These are phyloP conservation scores for Exidia glandulosa DNA, from an alignment of 768 basidiomycete genomes.

Conservation along the genomic window DNA sequence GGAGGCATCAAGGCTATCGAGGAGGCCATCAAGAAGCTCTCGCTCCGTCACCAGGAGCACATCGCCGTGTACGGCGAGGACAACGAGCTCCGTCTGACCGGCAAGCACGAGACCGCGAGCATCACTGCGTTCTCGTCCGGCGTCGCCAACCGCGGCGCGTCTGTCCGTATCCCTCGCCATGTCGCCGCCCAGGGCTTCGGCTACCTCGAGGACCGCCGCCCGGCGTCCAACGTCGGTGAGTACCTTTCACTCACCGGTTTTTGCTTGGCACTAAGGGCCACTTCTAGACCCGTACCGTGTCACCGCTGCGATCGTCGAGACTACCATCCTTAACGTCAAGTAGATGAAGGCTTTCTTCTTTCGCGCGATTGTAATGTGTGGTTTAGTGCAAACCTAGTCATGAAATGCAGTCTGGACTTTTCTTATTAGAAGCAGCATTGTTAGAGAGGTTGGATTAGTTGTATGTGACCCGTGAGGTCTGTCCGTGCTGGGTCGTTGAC, in stretches of 20 bases:
- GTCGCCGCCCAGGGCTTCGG: conserved; percentile 89
- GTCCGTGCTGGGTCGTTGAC: no score
- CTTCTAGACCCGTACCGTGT: conserved; percentile 86
- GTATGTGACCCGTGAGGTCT: no score
- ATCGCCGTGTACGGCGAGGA: conserved; percentile 97
- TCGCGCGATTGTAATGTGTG: background rate
- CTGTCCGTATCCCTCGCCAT: conserved; percentile 90
- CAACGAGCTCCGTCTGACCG: conserved; percentile 92
- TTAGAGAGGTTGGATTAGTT: no score
- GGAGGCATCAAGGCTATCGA: conserved; percentile 92
- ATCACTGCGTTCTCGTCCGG: conserved; percentile 86
- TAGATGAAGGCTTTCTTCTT: background rate
- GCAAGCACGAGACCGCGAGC: conserved; percentile 95
- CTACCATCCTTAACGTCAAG: conserved; percentile 37
- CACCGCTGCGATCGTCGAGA: conserved; percentile 80
- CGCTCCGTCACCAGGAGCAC: conserved; percentile 85
- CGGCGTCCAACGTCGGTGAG: conserved; percentile 94
- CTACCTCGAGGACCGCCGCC: conserved; percentile 93
- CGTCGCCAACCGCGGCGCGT: conserved; percentile 95
- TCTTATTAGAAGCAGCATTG: no score
- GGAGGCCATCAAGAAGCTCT: conserved; percentile 85
- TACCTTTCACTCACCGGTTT: no score
- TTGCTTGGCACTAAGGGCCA: background rate
- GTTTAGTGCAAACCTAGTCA: no score
- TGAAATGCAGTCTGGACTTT: no score